phyloP scores from a whole-genome alignment of 129 eudicot genomes.

The Deinandra increscens region DNA sequence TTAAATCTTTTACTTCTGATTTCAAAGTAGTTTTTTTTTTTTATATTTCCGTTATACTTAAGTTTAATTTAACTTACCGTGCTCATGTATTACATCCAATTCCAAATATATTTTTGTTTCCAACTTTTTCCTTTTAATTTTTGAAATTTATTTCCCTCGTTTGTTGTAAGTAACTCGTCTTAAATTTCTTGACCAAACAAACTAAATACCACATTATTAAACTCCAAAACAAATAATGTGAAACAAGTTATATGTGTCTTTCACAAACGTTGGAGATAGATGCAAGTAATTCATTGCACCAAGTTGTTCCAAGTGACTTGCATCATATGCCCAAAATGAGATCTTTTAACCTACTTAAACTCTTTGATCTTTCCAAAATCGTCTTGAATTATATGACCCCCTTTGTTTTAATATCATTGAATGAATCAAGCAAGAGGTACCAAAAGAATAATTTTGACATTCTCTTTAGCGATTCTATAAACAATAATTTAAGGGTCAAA shows the following conservation, averaged over 20 bases:
- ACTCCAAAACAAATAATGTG: constrained; percentile 18
- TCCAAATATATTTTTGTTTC: neutral
- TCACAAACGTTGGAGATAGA: constrained; percentile 32
- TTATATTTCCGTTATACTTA: too few species aligned
- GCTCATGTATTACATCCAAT: too few species aligned
- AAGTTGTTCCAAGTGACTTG: constrained; percentile 25
- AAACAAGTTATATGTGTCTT: constrained; percentile 28
- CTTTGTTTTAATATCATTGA: neutral
- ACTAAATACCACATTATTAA: neutral
- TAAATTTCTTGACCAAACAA: neutral
- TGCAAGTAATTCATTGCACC: constrained; percentile 23
- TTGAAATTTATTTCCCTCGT: neutral
- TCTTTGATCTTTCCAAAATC: neutral
- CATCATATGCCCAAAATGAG: constrained; percentile 18
- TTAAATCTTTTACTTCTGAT: too few species aligned
- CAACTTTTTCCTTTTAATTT: neutral
- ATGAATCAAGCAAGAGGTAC: too few species aligned
- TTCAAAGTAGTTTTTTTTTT: too few species aligned
- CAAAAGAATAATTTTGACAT: neutral
- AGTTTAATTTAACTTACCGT: too few species aligned
- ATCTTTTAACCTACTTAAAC: constrained; percentile 21
- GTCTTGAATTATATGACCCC: neutral
- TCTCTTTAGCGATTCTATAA: neutral
- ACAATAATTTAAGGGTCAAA: neutral
- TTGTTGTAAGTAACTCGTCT: neutral